Evolutionary conservation across 768 basidiomycete species (phyloP).

Genomic region (Dictyophora rubrovolvata): DNA sequence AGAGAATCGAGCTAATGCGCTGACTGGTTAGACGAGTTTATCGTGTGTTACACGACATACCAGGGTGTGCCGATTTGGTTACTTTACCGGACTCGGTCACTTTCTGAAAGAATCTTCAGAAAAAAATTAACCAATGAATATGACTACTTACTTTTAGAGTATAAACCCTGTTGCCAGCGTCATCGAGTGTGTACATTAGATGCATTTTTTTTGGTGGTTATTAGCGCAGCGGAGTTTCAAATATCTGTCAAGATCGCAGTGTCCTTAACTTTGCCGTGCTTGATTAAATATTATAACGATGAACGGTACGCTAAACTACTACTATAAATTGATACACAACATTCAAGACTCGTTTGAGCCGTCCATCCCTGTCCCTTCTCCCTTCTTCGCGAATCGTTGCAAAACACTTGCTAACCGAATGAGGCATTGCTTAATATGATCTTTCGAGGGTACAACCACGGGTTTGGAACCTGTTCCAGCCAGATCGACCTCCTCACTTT

Average conservation of each 20-base stretch:
- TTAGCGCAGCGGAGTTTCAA: not conserved
- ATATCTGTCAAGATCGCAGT: not conserved
- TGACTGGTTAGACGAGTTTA: not conserved
- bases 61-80: slow-evolving; percentile 95
- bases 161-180: slow-evolving; percentile 71
- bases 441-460: not conserved
- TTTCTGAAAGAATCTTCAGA: slow-evolving; percentile 49
- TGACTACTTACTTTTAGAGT: slow-evolving; percentile 71
- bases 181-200: slow-evolving; percentile 88
- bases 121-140: not conserved
- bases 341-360: not conserved
- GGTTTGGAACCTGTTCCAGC: not conserved
- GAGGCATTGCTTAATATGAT: slow-evolving; percentile 5
- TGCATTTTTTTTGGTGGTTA: slow-evolving; percentile 54
- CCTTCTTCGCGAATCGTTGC: slow-evolving; percentile 6
- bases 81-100: slow-evolving; percentile 66
- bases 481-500: slow-evolving; percentile 4
- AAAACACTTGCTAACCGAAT: not conserved
- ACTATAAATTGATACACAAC: not conserved
- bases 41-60: slow-evolving; percentile 32
- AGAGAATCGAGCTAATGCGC: slow-evolving; percentile 77
- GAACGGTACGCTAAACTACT: not conserved
- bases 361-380: not conserved
- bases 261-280: too few species aligned
- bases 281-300: not conserved